Percentiles rank a stretch among this genome's conserved stretches.
These are phyloP conservation scores for Arxiozyma telluris DNA, from an alignment of 1,139 yeast species.

Conservation along the genomic window DNA sequence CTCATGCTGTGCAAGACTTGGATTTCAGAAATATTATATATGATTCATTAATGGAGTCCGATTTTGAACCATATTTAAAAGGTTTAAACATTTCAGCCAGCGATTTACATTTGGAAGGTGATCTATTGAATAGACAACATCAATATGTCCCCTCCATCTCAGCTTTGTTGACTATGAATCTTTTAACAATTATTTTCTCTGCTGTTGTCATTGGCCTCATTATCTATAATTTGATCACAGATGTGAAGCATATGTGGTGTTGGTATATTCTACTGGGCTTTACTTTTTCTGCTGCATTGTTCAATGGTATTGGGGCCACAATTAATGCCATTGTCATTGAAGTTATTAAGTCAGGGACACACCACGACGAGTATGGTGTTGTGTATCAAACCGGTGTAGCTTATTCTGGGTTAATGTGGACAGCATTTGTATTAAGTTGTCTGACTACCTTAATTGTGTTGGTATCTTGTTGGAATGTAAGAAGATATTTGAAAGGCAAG, in stretches of 20 bases:
- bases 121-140: slow-evolving; percentile 21
- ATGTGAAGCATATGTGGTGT: slow-evolving; percentile 6
- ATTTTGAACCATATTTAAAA: slow-evolving; percentile 25
- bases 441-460: slow-evolving; percentile 2
- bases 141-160: slow-evolving; percentile 26
- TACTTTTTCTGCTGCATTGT: slow-evolving; percentile 8
- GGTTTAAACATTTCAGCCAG: slow-evolving; percentile 25
- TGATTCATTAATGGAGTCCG: slow-evolving; percentile 23
- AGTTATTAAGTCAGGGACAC: slow-evolving; percentile 24
- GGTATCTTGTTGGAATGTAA: slow-evolving; percentile 3
- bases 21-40: slow-evolving; percentile 24
- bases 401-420: slow-evolving; percentile 21
- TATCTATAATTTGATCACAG: slow-evolving; percentile 3
- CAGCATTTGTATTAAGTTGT: slow-evolving; percentile 17
- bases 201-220: slow-evolving; percentile 13
- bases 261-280: slow-evolving; percentile 6
- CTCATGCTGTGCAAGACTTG: slow-evolving; percentile 27
- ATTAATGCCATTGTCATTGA: slow-evolving; percentile 18
- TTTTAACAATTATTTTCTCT: slow-evolving; percentile 17
- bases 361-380: slow-evolving; percentile 22
- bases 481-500: neutral
- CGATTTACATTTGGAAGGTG: slow-evolving; percentile 25
- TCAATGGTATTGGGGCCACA: slow-evolving; percentile 15
- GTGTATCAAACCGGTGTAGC: slow-evolving; percentile 18
- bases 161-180: slow-evolving; percentile 22